A percentile compares a stretch with the other conserved stretches of the same genome.
These are phyloP conservation scores for Schizopora paradoxa DNA, from an alignment of 1,284 basidiomycete species.

Conservation along the genomic window DNA sequence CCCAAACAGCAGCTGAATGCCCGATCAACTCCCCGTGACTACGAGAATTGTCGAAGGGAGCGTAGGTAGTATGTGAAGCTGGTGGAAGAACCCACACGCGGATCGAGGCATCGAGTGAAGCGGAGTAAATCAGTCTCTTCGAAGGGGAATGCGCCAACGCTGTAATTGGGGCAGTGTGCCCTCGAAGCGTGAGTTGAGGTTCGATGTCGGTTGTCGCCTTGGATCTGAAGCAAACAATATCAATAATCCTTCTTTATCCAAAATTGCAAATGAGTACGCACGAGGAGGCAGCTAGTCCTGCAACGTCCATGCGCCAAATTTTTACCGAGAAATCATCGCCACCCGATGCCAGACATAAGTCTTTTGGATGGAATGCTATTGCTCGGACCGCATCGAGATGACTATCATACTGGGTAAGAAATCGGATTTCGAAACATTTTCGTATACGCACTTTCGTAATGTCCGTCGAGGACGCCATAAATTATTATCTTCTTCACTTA, in stretches of 20 bases:
- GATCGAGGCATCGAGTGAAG: constrained; percentile 90
- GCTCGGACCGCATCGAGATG: constrained; percentile 92
- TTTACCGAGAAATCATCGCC: constrained; percentile 96
- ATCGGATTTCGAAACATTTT: constrained; percentile 14
- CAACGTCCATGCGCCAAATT: constrained; percentile 85
- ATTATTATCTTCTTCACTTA: constrained; percentile 66
- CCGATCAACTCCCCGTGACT: constrained; percentile 80
- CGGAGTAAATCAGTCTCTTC: constrained; percentile 80
- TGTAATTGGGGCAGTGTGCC: constrained; percentile 91
- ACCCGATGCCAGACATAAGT: constrained; percentile 82
- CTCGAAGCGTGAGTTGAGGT: constrained; percentile 87
- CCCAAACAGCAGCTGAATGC: constrained; percentile 95
- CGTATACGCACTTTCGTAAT: constrained; percentile 57
- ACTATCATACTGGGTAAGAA: constrained; percentile 39
- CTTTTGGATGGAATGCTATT: constrained; percentile 81
- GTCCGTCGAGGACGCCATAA: constrained; percentile 82
- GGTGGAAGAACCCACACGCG: constrained; percentile 84
- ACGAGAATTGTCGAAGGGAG: constrained; percentile 78
- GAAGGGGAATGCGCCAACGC: constrained; percentile 79
- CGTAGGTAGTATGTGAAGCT: constrained; percentile 74
- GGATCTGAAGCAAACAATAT: constrained; percentile 36
- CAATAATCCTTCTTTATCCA: constrained; percentile 19
- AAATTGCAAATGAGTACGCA: constrained; percentile 36
- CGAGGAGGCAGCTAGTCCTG: constrained; percentile 65
- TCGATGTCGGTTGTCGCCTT: constrained; percentile 76